Evolutionary conservation across 2,329 filamentous ascomycete species (phyloP).

Genomic region (Botrytis fragariae): DNA sequence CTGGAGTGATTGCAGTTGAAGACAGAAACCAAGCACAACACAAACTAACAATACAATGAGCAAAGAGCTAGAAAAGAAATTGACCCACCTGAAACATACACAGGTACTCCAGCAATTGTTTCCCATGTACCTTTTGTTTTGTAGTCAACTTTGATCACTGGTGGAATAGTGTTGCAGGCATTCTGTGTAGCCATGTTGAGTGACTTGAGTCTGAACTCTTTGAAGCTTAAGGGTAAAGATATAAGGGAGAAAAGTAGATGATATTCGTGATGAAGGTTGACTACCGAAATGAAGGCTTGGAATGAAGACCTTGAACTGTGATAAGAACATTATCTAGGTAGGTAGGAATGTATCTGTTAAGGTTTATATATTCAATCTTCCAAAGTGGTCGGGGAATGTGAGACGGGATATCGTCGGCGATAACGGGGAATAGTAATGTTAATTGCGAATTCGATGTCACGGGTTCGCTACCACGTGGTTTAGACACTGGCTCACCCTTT

Average conservation of each 20-base stretch:
- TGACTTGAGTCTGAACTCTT: background rate
- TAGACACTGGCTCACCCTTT: background rate
- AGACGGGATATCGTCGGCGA: background rate
- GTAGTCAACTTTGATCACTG: constrained; percentile 39
- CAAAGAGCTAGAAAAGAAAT: background rate
- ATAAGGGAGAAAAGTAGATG: background rate
- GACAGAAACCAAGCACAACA: background rate
- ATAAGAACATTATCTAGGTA: background rate
- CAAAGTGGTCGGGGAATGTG: background rate
- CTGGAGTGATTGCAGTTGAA: background rate
- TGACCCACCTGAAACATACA: constrained; percentile 1
- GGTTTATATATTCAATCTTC: background rate
- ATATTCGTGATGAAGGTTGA: background rate
- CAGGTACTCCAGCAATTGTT: constrained; percentile 23
- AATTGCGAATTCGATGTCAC: background rate
- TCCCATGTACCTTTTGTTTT: constrained; percentile 27
- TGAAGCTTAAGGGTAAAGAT: background rate
- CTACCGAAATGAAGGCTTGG: too few species aligned
- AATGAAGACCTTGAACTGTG: background rate
- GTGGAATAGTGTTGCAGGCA: constrained; percentile 35
- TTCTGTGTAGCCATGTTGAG: constrained; percentile 27
- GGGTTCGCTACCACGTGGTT: background rate
- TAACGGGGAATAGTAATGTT: background rate
- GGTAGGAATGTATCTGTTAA: background rate
- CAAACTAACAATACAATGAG: background rate